Base-by-base conservation (phyloP, 495 filamentous ascomycete genomes). In the Penicillium samsonianum region DNA sequence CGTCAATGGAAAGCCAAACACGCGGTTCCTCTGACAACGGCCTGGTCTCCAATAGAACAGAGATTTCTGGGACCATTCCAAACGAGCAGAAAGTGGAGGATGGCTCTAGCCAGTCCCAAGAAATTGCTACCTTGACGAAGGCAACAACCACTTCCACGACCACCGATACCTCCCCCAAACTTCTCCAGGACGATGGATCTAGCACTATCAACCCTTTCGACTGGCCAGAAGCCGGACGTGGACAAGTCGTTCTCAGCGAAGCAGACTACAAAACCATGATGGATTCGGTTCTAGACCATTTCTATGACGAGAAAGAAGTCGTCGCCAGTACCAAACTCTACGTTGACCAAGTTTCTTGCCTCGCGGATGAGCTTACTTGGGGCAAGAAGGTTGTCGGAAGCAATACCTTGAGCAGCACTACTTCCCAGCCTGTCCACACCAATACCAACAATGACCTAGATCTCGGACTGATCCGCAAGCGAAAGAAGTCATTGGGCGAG, bases 221-320 rank as follows among this genome's bases (percentile, higher is more conserved):
- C 58, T 94, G 88, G 90, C 87, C 86, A 5, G 62, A 76, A 19
- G 73, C 80, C 26, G 86, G 86, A 45, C 80, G 90, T 40, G 91
- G 90, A 8, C 77, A 88, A 19, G 78, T 88, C 8, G 75, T 95
- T 3, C 77, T 96, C 8, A 79, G 79, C 37, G 86, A 90, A 35
- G 79, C 79, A 51, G 84, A 85, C 38, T 98, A 96, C 73, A 87
- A 89, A 57, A 80, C 84, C 10, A 83, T 87, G n/a, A 83, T 85
- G 54, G 88, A 95, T 61, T 73, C 90, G 33, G 77, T 98, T 1
- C 81, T 96, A n/a, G 83, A 87, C 23, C 82, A 97, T 68, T 97
- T 97, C 71, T 85, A 84, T 11, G 87, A 84, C 35, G 61, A 86
- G 23, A 79, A 85, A 3, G 80, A 88, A n/a, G 87, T 91, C 5